These are phyloP conservation scores for Neonectria sp. DNA, from an alignment of 2,329 filamentous ascomycete species.

Conservation along the genomic window DNA sequence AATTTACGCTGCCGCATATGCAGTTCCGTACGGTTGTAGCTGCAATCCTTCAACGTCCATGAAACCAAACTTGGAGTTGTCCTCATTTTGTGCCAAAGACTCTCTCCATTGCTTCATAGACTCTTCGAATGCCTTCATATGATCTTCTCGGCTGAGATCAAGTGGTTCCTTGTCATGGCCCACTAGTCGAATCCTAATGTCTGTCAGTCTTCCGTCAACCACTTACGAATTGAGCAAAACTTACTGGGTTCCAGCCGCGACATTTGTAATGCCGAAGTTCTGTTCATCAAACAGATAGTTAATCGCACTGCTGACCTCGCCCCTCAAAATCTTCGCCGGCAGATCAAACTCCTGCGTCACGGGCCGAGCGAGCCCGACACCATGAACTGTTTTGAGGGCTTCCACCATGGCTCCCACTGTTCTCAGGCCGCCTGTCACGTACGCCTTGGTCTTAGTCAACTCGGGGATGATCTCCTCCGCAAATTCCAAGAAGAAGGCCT, in stretches of 20 bases:
- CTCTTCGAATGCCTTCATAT: background rate
- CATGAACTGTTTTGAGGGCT: conserved; percentile 63
- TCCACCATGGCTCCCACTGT: conserved; percentile 51
- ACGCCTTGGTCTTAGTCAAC: conserved; percentile 61
- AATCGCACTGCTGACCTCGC: conserved; percentile 2
- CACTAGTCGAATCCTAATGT: conserved; percentile 5
- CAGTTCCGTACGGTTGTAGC: background rate
- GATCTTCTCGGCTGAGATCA: conserved; percentile 34
- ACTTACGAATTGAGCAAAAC: background rate
- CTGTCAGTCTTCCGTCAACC: conserved; percentile 28
- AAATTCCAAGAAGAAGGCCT: conserved; percentile 74
- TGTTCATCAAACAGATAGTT: background rate
- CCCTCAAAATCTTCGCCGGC: conserved; percentile 45
- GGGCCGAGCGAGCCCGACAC: conserved; percentile 67
- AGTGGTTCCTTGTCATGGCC: conserved; percentile 46
- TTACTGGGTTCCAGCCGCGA: background rate
- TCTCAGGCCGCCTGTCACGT: conserved; percentile 71
- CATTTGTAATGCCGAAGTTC: background rate
- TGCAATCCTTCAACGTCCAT: background rate
- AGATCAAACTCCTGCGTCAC: conserved; percentile 50
- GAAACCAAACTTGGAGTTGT: background rate
- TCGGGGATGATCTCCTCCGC: conserved; percentile 65
- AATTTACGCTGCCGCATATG: background rate
- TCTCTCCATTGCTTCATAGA: background rate
- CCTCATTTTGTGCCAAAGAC: background rate